phyloP scores from a whole-genome alignment of 768 basidiomycete genomes.

The Termitomyces sp. region DNA sequence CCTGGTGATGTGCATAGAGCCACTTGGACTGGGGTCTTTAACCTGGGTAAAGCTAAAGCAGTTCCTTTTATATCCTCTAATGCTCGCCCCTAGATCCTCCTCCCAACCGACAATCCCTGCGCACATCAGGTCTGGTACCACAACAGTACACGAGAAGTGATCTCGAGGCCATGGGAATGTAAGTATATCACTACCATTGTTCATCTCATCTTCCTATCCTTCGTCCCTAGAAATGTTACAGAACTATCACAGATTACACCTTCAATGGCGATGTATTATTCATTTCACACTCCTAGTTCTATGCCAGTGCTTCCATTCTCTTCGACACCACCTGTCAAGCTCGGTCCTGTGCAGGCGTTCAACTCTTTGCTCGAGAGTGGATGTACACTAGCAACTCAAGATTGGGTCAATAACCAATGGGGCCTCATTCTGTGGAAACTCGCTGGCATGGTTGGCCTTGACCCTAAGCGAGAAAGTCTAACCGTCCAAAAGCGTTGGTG shows the following conservation, averaged over 20 bases:
- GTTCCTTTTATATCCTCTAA: not conserved
- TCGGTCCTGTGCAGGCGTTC: slow-evolving; percentile 52
- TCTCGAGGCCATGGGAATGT: slow-evolving; percentile 50
- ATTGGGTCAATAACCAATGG: slow-evolving; percentile 96
- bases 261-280: slow-evolving; percentile 49
- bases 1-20: not conserved
- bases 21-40: slow-evolving; percentile 28
- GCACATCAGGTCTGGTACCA: slow-evolving; percentile 45
- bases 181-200: slow-evolving; percentile 14
- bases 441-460: slow-evolving; percentile 73
- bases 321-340: slow-evolving; percentile 15
- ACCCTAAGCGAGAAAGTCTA: slow-evolving; percentile 53
- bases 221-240: slow-evolving; percentile 34
- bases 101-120: slow-evolving; percentile 36
- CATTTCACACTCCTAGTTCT: slow-evolving; percentile 42
- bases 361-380: slow-evolving; percentile 48
- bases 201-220: not conserved
- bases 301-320: slow-evolving; percentile 16
- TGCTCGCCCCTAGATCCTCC: slow-evolving; percentile 20
- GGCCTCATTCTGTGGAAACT: slow-evolving; percentile 89
- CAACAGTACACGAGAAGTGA: slow-evolving; percentile 37
- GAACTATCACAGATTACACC: slow-evolving; percentile 54
- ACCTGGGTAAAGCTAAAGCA: slow-evolving; percentile 32
- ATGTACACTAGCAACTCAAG: slow-evolving; percentile 61
- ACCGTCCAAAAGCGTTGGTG: slow-evolving; percentile 60